phyloP scores from a whole-genome alignment of 1,284 basidiomycete genomes.

The Flammula alnicola region DNA sequence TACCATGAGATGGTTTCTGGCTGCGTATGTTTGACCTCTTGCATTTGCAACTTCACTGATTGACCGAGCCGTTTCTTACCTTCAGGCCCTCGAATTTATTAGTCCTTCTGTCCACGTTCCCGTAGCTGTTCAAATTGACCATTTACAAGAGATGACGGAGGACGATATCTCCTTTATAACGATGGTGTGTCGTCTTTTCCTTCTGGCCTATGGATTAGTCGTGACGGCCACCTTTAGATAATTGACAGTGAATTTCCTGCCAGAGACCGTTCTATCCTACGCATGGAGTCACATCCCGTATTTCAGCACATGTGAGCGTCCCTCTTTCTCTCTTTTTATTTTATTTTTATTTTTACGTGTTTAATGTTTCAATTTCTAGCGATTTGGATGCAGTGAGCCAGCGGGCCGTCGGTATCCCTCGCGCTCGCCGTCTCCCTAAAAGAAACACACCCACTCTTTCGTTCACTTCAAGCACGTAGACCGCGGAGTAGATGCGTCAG shows the following conservation, averaged over 20 bases:
- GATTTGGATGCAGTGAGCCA: neutral
- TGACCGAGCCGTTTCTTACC: neutral
- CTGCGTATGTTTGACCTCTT: neutral
- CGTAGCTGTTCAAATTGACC: neutral
- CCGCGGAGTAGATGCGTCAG: neutral
- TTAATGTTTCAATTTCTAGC: neutral
- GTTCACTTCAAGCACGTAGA: neutral
- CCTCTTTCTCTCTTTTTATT: neutral
- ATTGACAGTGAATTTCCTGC: neutral
- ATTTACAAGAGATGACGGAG: neutral
- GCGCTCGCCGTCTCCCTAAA: neutral
- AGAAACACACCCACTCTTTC: neutral
- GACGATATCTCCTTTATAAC: neutral
- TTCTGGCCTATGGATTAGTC: neutral
- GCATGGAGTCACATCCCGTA: neutral
- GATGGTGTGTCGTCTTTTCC: neutral
- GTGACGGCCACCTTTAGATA: neutral
- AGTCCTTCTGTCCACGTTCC: neutral
- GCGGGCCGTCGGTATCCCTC: neutral
- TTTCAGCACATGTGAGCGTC: neutral
- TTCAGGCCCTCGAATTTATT: neutral
- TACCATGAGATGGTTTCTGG: conserved; percentile 3
- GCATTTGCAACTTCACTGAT: neutral
- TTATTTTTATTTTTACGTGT: neutral
- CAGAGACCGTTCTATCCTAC: neutral